Evolutionary conservation across 345 rosid genomes (phyloP).

Genomic region (Eucalyptus cloeziana): DNA sequence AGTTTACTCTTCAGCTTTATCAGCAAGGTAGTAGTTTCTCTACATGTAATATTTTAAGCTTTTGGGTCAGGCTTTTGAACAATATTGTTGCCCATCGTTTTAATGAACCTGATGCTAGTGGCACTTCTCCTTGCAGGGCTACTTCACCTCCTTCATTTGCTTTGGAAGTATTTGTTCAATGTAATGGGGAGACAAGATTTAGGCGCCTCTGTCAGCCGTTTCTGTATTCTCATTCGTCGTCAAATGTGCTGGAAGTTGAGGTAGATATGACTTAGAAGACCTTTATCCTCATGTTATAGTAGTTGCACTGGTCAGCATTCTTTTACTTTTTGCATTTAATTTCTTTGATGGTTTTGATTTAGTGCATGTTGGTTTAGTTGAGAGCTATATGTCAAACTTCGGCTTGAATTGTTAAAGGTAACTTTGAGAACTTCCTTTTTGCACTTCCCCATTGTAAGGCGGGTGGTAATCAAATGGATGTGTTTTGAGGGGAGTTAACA

Average conservation of each 20-base stretch:
- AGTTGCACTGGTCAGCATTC: not conserved
- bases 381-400: not conserved
- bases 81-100: not conserved
- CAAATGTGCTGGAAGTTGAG: slow-evolving; percentile 96
- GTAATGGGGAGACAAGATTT: slow-evolving; percentile 87
- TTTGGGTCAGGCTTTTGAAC: not conserved
- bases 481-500: not conserved
- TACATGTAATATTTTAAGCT: not conserved
- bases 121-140: slow-evolving; percentile 35
- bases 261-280: slow-evolving; percentile 5
- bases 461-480: not conserved
- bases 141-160: slow-evolving; percentile 99
- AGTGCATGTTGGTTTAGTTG: not conserved
- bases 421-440: not conserved
- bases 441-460: not conserved
- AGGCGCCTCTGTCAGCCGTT: slow-evolving; percentile 97
- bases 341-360: not conserved
- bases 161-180: slow-evolving; percentile 91
- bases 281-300: not conserved
- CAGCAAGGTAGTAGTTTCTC: not conserved
- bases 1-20: not conserved
- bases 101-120: not conserved
- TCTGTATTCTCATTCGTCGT: slow-evolving; percentile 90
- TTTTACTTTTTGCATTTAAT: not conserved
- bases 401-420: not conserved